Evolutionary conservation across 1,139 yeast genomes (phyloP), one percentile per base, ranked within the genome.

Genomic region (Magnusiomyces suaveolens): DNA sequence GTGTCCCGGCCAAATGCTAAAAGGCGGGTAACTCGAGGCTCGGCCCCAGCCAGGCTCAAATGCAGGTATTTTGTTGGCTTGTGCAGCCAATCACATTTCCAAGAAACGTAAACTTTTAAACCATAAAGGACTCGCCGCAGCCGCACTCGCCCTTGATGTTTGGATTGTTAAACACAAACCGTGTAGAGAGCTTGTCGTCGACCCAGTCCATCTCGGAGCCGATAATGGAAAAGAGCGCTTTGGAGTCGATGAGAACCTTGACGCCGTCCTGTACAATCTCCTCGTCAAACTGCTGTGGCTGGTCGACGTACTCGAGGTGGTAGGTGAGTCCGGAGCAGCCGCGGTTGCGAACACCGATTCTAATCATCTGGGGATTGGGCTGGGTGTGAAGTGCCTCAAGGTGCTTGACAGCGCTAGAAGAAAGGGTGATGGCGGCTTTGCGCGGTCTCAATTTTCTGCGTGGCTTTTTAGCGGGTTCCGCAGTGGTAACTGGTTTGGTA

Each of bases 131-230:
- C 72, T 92, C 98, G 56, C 97, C 98, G 70, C 98, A 92, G 20
- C 98, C 98, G 72, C 98, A 92, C 54, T 96, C 87, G 38, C 97
- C 97, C 74, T 90, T 92, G 50, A 95, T 85, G 71, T 92, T 92
- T 58, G 98, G 98, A 70, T 92, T 92, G 70, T 79, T 83, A 75
- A 92, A 92, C 43, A 92, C 88, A 69, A 92, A 92, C 66, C 95
- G 80, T 20, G 95, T 83, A 41, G 90, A 81, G 60, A 92, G 75
- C 70, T 88, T 89, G 67, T 92, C 97, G 66, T 92, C 97, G 57
- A 87, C 76, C 96, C 97, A 92, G 72, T 92, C 98, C 98, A 92
- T 92, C 71, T 89, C 96, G 2, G 95, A 85, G 1, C 98, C 98
- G 57, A 92, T 95, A 52, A 92, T 90, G 60, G 95, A 85, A 69